Base-by-base conservation (phyloP, 306 rosid species). In the Pachyrhizus erosus region DNA sequence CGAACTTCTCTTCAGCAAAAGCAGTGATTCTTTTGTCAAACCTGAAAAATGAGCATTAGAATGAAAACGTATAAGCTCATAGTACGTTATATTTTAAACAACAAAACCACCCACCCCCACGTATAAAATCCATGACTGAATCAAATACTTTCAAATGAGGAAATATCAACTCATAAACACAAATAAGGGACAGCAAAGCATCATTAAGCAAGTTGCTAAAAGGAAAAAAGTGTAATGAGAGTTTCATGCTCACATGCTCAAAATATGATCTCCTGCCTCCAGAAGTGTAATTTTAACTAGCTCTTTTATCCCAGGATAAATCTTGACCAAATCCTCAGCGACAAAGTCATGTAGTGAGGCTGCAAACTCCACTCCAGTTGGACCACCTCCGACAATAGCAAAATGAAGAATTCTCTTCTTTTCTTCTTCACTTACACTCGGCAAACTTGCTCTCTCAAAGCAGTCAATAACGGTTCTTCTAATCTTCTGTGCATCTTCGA, bases 361-460 rank as follows among this genome's bases (percentile, higher is more conserved):
- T 76, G 99, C 98, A 84, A 96, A 96, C 87, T 96, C 99, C 84
- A 96, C 99, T 54, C 99, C 99, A 43, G 98, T 93, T 78, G 99
- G 99, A 84, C 99, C 99, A 86, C 99, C 99, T 64, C 99, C 99
- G 76, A 96, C 97, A 78, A 96, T 64, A 72, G 99, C 98, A 81
- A 96, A 96, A 84, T 93, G 98, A 89, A 96, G 99, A 87, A 96
- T 91, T 78, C 94, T 93, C 88, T 89, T 88, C 89, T 62, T 92
- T 83, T 96, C 99, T 78, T 90, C 99, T 43, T 91, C 97, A 81
- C 92, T 90, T 42, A 93, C 67, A 70, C 85, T 86, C 24, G 98
- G 97, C 76, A 96, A 81, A 84, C 98, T 90, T 70, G 99, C 99
- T 82, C 85, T 93, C 79, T 96, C 99, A 72, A 96, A 96, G 91